Evolutionary conservation across 495 filamentous ascomycete species (phyloP).

Genomic region (Rostrohypoxylon terebratum): DNA sequence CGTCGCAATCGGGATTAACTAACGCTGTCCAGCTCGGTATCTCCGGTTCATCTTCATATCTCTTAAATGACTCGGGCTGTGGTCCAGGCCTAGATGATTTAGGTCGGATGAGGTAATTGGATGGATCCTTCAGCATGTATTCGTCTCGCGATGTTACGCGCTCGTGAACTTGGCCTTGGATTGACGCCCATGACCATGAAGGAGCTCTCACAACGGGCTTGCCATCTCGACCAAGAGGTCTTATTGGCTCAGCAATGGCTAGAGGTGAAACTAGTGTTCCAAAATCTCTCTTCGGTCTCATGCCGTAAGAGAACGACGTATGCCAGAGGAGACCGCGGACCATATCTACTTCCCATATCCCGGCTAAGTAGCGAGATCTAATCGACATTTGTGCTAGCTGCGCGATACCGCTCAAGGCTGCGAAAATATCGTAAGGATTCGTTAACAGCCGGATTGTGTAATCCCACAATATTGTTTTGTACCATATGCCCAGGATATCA

Average conservation of each 20-base stretch:
- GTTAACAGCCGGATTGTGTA: constrained; percentile 31
- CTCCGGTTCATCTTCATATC: neutral
- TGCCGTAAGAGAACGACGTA: constrained; percentile 11
- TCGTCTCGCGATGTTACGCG: neutral
- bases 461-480: constrained; percentile 11
- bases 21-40: constrained; percentile 4
- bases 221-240: constrained; percentile 11
- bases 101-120: constrained; percentile 37
- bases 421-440: constrained; percentile 36
- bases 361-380: constrained; percentile 36
- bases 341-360: constrained; percentile 38
- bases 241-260: neutral
- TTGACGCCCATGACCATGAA: constrained; percentile 40
- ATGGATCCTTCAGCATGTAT: neutral
- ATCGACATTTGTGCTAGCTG: constrained; percentile 29
- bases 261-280: neutral
- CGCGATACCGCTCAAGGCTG: constrained; percentile 30
- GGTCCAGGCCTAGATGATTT: neutral
- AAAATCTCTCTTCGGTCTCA: neutral
- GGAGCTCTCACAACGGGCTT: constrained; percentile 25
- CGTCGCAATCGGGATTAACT: constrained; percentile 24
- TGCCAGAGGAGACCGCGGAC: constrained; percentile 32
- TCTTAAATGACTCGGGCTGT: neutral
- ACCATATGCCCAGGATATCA: constrained; percentile 27
- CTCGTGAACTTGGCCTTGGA: constrained; percentile 27